A percentile compares a stretch with the other conserved stretches of the same genome.
Conservation (phyloP, 2,329 filamentous ascomycete species). For the Tetracladium maxilliforme region DNA sequence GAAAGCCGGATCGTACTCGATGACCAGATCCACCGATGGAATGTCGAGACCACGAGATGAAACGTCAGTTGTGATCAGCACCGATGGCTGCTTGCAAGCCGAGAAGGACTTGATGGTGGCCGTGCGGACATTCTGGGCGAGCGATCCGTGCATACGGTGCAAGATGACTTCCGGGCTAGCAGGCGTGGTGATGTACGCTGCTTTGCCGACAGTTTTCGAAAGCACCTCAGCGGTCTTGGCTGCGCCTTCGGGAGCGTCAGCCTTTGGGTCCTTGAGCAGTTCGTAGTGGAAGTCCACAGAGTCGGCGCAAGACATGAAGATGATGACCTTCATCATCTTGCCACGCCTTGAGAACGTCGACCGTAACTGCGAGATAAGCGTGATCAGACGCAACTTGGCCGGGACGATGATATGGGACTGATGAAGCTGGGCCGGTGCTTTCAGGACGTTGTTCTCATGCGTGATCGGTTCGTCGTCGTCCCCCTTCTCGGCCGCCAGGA, state of each 20-base stretch:
- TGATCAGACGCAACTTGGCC: conserved; percentile 80
- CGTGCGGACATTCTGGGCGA: conserved; percentile 77
- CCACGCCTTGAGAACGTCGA: conserved; percentile 78
- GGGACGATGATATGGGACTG: conserved; percentile 82
- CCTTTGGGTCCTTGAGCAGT: conserved; percentile 37
- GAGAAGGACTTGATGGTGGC: conserved; percentile 73
- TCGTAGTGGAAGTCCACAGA: conserved; percentile 96
- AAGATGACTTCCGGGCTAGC: conserved; percentile 62
- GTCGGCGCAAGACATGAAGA: conserved; percentile 95
- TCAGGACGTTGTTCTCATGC: conserved; percentile 43
- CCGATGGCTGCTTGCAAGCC: conserved; percentile 55
- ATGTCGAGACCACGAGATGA: conserved; percentile 91
- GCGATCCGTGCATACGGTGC: conserved; percentile 81
- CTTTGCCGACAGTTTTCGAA: conserved; percentile 7
- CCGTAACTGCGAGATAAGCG: conserved; percentile 71
- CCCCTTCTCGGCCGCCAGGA: conserved; percentile 55
- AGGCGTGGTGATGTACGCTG: conserved; percentile 41
- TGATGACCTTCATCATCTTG: conserved; percentile 88
- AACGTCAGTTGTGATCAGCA: conserved; percentile 90
- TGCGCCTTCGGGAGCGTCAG: conserved; percentile 12
- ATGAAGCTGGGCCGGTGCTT: conserved; percentile 82
- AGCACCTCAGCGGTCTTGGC: conserved; percentile 14
- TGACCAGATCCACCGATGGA: conserved; percentile 83
- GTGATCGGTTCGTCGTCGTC: conserved; percentile 28
- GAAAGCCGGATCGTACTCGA: conserved; percentile 95